phyloP scores from a whole-genome alignment of 257 asterid species.

The Anisodus tanguticus region DNA sequence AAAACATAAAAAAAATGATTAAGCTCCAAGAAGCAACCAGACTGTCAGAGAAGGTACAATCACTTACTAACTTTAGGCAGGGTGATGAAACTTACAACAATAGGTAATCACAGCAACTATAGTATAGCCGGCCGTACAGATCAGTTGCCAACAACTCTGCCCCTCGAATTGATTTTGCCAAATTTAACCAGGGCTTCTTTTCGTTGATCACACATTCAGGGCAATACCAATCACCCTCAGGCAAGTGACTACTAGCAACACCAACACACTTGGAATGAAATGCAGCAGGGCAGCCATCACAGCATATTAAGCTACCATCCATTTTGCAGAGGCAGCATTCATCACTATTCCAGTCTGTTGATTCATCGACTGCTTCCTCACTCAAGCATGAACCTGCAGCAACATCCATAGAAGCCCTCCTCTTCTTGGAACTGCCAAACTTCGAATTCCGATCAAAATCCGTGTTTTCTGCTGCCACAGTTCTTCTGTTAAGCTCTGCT shows the following conservation, averaged over 20 bases:
- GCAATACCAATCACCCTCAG: constrained; percentile 99
- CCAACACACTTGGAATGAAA: constrained; percentile 95
- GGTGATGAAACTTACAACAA: constrained; percentile 77
- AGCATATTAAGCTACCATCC: constrained; percentile 96
- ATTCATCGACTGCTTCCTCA: constrained; percentile 60
- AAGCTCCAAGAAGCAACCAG: constrained; percentile 18
- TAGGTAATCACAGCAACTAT: constrained; percentile 85
- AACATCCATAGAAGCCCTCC: constrained; percentile 56
- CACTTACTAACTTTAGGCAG: constrained; percentile 25
- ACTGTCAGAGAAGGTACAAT: neutral
- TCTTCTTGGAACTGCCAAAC: constrained; percentile 56
- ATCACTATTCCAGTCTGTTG: constrained; percentile 79
- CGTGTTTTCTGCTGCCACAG: constrained; percentile 50
- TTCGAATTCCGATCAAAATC: constrained; percentile 58
- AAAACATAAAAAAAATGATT: constrained; percentile 10
- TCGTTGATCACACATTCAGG: constrained; percentile 85
- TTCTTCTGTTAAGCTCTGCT: constrained; percentile 76
- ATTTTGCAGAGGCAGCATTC: constrained; percentile 95
- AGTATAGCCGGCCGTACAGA: constrained; percentile 70
- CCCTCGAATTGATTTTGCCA: constrained; percentile 71
- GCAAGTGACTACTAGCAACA: constrained; percentile 76
- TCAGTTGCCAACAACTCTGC: constrained; percentile 81
- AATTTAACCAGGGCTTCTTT: constrained; percentile 67
- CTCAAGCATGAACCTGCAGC: constrained; percentile 65
- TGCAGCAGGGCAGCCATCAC: constrained; percentile 99